Evolutionary conservation across 1,139 yeast species (phyloP), one percentile per base, ranked within the genome.

Genomic region (Lodderomyces orthopsilosis): DNA sequence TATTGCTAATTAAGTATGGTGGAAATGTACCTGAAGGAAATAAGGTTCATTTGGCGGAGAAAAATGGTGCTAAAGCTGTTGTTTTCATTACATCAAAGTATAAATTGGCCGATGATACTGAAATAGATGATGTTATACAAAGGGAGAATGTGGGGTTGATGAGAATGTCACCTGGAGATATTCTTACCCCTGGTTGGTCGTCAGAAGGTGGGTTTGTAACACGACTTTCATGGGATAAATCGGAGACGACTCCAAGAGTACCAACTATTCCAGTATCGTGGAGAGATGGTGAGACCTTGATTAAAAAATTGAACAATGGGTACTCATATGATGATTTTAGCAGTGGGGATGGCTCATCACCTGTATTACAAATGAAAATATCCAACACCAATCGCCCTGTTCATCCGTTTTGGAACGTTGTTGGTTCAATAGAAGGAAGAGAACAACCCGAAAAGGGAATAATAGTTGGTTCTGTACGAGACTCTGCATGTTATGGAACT

Each of bases 381-480:
- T 57, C 69, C 1, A 77, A 84, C 6, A 70, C 70, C 0, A 73
- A 74, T 41, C 72, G 82, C 48, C 74, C 77, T n/a, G 68, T 77
- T 3, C 95, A 90, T 50, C 79, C 79, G 19, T 68, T 86, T 3
- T 84, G 94, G 88, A 86, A 90, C 55, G 81, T 91, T 1, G 61
- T 88, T 26, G 96, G 94, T 1, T 77, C 84, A 41, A 78, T 93
- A 18, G 75, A 76, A 28, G 98, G 98, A 2, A 66, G 82, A 38
- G 98, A 93, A 58, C 96, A 89, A 61, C 67, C 73, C 15, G 88
- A 81, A 26, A 77, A 82, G 51, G 89, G 89, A 0, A 66, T 93
- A 6, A 72, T 91, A 6, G 77, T 93, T 46, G 97, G 96, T 1
- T 90, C 97, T 0, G 79, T 86, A 5, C 73, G 97, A 51, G 97